These are phyloP conservation scores for Silybum marianum DNA, from an alignment of 129 eudicot species.

Conservation along the genomic window DNA sequence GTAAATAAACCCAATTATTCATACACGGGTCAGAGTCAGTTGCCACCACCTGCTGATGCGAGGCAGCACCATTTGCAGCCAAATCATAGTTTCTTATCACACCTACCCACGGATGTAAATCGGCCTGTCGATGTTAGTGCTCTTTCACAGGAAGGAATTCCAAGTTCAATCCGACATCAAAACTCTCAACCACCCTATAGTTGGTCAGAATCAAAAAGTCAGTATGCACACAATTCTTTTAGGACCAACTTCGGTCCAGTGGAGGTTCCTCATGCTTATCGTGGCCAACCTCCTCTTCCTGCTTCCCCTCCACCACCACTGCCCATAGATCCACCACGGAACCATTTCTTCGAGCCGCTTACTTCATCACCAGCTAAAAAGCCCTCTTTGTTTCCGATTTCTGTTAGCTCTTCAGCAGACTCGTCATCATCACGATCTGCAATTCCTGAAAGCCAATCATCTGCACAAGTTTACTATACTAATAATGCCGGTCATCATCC, in stretches of 20 bases:
- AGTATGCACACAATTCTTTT: constrained; percentile 17
- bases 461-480: constrained; percentile 33
- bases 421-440: constrained; percentile 40
- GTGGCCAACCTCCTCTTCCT: constrained; percentile 77
- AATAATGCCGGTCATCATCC: constrained; percentile 36
- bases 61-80: constrained; percentile 39
- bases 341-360: constrained; percentile 37
- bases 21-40: constrained; percentile 28
- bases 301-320: constrained; percentile 75
- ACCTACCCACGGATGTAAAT: constrained; percentile 23
- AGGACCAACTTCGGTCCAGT: constrained; percentile 20
- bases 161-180: constrained; percentile 1
- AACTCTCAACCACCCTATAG: constrained; percentile 23
- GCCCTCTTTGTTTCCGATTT: constrained; percentile 55
- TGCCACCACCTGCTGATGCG: constrained; percentile 18
- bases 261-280: constrained; percentile 35
- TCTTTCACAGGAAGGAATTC: constrained; percentile 17
- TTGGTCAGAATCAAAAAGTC: constrained; percentile 26
- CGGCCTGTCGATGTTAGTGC: constrained; percentile 14
- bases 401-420: constrained; percentile 37
- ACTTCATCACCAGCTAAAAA: constrained; percentile 34
- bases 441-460: constrained; percentile 37
- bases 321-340: constrained; percentile 47
- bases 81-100: constrained; percentile 9
- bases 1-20: constrained; percentile 15